phyloP scores from a whole-genome alignment of 73 alveolate genomes.

The Breviolum minutum region DNA sequence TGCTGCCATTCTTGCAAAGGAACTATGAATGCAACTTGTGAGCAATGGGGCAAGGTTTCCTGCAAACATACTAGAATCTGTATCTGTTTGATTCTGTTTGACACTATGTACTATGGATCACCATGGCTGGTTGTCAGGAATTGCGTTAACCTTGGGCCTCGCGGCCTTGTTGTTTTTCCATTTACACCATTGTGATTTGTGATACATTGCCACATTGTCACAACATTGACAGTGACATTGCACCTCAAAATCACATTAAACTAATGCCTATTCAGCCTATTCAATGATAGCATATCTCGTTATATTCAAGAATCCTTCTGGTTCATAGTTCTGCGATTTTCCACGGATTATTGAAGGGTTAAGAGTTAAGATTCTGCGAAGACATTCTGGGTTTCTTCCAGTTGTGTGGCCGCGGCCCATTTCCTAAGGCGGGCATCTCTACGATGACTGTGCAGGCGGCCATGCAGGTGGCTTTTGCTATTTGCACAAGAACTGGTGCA shows the following conservation, averaged over 20 bases:
- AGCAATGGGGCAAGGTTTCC: background rate
- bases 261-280: no score
- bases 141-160: no score
- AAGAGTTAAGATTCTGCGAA: background rate
- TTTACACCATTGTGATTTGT: no score
- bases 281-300: no score
- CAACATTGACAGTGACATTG: no score
- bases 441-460: background rate
- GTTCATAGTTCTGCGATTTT: no score
- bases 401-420: background rate
- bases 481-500: background rate
- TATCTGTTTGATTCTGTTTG: background rate
- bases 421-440: slow-evolving; percentile 9
- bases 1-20: background rate
- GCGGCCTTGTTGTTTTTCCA: no score
- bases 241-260: no score
- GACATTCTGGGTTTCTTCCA: background rate
- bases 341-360: background rate
- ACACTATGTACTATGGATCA: background rate
- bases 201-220: no score
- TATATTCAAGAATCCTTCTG: no score
- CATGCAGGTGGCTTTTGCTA: slow-evolving; percentile 24
- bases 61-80: background rate
- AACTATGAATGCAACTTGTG: background rate
- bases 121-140: background rate